A percentile compares a stretch with the other conserved stretches of the same genome.
phyloP scores from a whole-genome alignment of 441 rosid species.

The Biscutella laevigata region DNA sequence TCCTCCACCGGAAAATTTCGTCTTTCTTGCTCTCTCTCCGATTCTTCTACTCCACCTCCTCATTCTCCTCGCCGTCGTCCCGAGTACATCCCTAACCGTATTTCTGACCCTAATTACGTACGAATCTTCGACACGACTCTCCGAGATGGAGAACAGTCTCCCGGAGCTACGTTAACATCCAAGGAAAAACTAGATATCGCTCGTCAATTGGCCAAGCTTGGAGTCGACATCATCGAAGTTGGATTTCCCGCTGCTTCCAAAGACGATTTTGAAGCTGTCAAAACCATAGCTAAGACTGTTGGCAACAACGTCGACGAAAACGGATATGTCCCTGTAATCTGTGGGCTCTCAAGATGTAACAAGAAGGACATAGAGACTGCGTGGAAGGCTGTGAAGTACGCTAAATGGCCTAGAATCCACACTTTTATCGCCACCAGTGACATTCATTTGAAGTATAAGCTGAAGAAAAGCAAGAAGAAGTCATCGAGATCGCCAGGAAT shows the following conservation, averaged over 20 bases:
- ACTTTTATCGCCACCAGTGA: constrained; percentile 77
- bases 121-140: constrained; percentile 85
- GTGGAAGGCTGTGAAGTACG: constrained; percentile 84
- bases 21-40: constrained; percentile 15
- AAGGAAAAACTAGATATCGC: constrained; percentile 79
- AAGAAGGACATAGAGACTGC: constrained; percentile 67
- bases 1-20: background rate
- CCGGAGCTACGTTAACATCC: constrained; percentile 80
- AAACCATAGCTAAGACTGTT: constrained; percentile 48
- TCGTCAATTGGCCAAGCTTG: constrained; percentile 65
- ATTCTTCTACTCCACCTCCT: background rate
- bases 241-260: constrained; percentile 81
- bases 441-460: constrained; percentile 74
- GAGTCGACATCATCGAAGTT: constrained; percentile 83
- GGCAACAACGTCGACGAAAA: constrained; percentile 41
- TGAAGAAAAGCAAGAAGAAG: constrained; percentile 68
- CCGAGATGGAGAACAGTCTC: constrained; percentile 94
- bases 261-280: constrained; percentile 81
- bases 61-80: constrained; percentile 36
- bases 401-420: constrained; percentile 73
- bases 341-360: constrained; percentile 79
- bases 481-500: constrained; percentile 55
- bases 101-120: constrained; percentile 61
- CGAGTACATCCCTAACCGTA: constrained; percentile 46
- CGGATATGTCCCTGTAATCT: constrained; percentile 80